Evolutionary conservation across 2,329 filamentous ascomycete species (phyloP), one percentile per base, ranked within the genome.

Genomic region (Hymenoscyphus occultus): DNA sequence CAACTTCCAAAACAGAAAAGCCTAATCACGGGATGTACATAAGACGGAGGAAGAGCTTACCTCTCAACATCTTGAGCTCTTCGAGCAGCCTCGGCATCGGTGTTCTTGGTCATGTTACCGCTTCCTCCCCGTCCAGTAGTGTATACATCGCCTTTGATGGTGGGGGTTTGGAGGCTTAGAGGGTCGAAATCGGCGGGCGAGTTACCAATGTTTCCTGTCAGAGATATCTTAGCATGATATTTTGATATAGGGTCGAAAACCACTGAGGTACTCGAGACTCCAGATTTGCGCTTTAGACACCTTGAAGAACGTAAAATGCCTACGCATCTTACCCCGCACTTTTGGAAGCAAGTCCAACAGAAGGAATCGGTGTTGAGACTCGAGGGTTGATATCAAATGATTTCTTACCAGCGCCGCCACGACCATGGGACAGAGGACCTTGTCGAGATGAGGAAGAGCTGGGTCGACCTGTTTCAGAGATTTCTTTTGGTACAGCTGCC

Each of bases 121-220:
- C 86, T 88, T 67, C 93, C 93, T 64, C 93, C 93, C 61, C 93
- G 90, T 64, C 93, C 93, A 2, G 93, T 97, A 22, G 93, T 97
- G 75, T 94, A 93, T 70, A 91, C 82, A n/a, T 90, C 80, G 58
- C 85, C 85, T 80, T 96, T 97, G 75, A 98, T 86, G 13, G 86
- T 90, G 0, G 93, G 93, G 1, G 93, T 97, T 73, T 89, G 81
- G 68, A 96, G 86, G 74, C 94, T 90, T 69, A 85, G 79, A 60
- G 86, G 80, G 39, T 81, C 78, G 56, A 86, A 71, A 66, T 78
- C 77, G 68, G 80, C 76, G 65, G 80, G 77, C 64, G 80, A 77
- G 69, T 84, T 81, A 74, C 83, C 82, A 75, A 91, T 90, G 80
- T 92, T 92, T 74, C 89, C 80, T 64, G n/a, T 13, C 14, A 19